Percentiles rank a stretch among this genome's conserved stretches.
Conservation (phyloP, 2,329 filamentous ascomycete species). For the Gyromitra esculenta region DNA sequence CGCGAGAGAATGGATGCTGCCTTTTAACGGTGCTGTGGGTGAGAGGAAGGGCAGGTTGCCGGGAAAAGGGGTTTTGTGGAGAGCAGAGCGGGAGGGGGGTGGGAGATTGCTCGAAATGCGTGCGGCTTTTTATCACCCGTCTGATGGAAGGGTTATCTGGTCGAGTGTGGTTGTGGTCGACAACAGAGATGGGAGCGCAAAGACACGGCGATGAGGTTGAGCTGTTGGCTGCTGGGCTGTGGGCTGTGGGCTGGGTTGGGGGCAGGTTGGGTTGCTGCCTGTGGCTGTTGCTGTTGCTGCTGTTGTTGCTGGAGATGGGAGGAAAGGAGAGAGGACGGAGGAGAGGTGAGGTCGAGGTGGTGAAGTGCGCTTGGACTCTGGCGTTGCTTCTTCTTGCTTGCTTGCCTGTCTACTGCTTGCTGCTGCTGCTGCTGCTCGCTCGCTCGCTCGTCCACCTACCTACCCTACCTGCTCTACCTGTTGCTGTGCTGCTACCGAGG, state of each 20-base stretch:
- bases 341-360: slow-evolving; percentile 49
- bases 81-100: slow-evolving; percentile 24
- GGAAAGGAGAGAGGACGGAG: slow-evolving; percentile 49
- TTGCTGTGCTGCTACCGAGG: slow-evolving; percentile 31
- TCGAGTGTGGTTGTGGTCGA: slow-evolving; percentile 4
- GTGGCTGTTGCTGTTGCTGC: slow-evolving; percentile 32
- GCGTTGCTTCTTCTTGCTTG: slow-evolving; percentile 28
- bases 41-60: slow-evolving; percentile 19
- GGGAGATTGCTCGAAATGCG: slow-evolving; percentile 41
- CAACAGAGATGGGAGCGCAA: slow-evolving; percentile 25
- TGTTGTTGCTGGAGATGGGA: slow-evolving; percentile 26
- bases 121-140: slow-evolving; percentile 39
- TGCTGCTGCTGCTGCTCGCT: no score
- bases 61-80: slow-evolving; percentile 44
- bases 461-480: no score
- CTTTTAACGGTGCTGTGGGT: slow-evolving; percentile 26
- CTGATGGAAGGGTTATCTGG: slow-evolving; percentile 7
- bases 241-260: background rate
- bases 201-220: slow-evolving; percentile 30
- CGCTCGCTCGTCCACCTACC: no score
- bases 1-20: slow-evolving; percentile 29
- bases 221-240: slow-evolving; percentile 20
- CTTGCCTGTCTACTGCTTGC: background rate
- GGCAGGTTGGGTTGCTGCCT: background rate
- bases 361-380: slow-evolving; percentile 43